phyloP scores from a whole-genome alignment of 2,329 filamentous ascomycete species.

The Fusarium nanum region DNA sequence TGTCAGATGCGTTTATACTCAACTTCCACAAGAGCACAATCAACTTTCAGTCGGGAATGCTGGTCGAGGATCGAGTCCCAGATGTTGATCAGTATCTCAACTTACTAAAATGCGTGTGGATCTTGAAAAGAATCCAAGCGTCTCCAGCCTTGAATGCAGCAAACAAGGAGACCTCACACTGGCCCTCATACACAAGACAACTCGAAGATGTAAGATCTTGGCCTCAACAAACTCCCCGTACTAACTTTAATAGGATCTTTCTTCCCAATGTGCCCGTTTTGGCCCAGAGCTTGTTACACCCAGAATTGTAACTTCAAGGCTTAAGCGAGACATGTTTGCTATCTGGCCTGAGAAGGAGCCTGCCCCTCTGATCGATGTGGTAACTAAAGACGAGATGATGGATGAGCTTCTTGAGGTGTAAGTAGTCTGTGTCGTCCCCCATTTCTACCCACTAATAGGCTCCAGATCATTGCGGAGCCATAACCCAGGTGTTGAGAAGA shows the following conservation, averaged over 20 bases:
- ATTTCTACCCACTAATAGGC: constrained; percentile 2
- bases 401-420: constrained; percentile 48
- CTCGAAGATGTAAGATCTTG: constrained; percentile 47
- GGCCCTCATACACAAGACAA: constrained; percentile 51
- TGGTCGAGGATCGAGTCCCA: constrained; percentile 44
- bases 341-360: constrained; percentile 49
- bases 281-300: constrained; percentile 46
- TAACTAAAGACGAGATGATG: constrained; percentile 51
- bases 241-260: constrained; percentile 44
- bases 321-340: constrained; percentile 43
- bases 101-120: constrained; percentile 51
- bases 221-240: accelerated
- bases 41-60: constrained; percentile 43
- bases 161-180: constrained; percentile 46
- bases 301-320: constrained; percentile 17
- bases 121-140: constrained; percentile 40
- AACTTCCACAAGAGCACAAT: constrained; percentile 46
- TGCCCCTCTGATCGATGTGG: constrained; percentile 46
- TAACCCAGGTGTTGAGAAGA: constrained; percentile 37
- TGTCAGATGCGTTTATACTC: constrained; percentile 51
- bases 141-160: constrained; percentile 28
- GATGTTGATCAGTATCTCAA: constrained; percentile 48
- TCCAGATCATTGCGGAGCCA: constrained; percentile 37
- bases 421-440: not conserved
- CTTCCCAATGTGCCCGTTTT: constrained; percentile 45